Base-by-base conservation (phyloP, 2,329 filamentous ascomycete genomes). In the Thermoascus crustaceus region DNA sequence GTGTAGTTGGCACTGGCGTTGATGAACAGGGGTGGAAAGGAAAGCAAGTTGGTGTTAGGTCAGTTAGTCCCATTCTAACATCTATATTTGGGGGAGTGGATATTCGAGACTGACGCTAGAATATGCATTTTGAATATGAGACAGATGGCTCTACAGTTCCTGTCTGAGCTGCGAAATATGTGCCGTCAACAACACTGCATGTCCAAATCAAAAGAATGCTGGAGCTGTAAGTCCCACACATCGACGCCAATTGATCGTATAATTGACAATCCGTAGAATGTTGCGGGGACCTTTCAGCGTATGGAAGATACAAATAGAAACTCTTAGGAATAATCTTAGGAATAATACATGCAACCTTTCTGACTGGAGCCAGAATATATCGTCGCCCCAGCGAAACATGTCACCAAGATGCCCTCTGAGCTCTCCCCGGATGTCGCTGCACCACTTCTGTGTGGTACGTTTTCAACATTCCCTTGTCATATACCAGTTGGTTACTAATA, bases 81-180 rank as follows among this genome's bases (percentile, higher is more conserved):
- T 20, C 6, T 29, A 13, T 2, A 13, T 29, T 16, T 16, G 9
- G 26, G 26, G 4, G 16, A 13, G 6, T 8, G 4, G 9, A 29
- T 5, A 29, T 18, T 7, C 7, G 14, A 7, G 10, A 2, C 7
- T 29, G n/a, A n/a, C n/a, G n/a, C n/a, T 17, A 9, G 16, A 9
- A 14, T 4, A 4, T 18, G 4, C 18, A 29, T 29, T 13, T 10
- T 29, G 7, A 29, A 7, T 9, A 16, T 9, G 26, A 17, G 26
- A 35, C 30, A 61, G 56, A 38, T 63, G 59, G 59, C 48, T 58
- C 5, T 60, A 58, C 31, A 61, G 57, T 35, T 57, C 58, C 22
- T 63, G 59, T 30, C 40, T 58, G 11, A 39, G 49, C n/a, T 62
- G 59, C 30, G 58, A 61, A 32, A 60, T 62, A 16, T 63, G 59